Evolutionary conservation across 768 basidiomycete genomes (phyloP).

Genomic region (Pleurotus salmoneostramineus): DNA sequence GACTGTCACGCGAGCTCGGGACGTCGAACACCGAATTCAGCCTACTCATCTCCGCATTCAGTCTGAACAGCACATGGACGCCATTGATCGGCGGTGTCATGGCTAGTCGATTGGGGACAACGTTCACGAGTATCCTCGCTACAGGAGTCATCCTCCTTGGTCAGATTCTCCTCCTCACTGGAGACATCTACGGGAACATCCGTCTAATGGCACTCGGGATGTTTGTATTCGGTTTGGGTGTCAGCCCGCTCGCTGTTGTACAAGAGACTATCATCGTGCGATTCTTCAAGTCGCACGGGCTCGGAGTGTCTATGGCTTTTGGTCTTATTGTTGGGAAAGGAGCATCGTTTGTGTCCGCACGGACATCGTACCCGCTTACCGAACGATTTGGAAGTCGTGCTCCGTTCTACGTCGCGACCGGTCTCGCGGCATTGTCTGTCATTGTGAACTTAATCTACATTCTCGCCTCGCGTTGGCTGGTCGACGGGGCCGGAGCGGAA

Average conservation of each 20-base stretch:
- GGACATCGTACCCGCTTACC: slow-evolving; percentile 74
- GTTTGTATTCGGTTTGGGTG: slow-evolving; percentile 76
- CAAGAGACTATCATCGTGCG: slow-evolving; percentile 85
- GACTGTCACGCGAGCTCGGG: slow-evolving; percentile 63
- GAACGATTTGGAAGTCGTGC: slow-evolving; percentile 63
- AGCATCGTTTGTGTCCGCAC: slow-evolving; percentile 71
- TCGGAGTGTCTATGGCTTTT: slow-evolving; percentile 77
- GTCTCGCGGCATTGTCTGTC: slow-evolving; percentile 64
- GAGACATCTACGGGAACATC: slow-evolving; percentile 58
- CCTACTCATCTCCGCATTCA: slow-evolving; percentile 72
- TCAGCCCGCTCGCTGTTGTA: slow-evolving; percentile 77
- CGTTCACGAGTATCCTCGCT: slow-evolving; percentile 65
- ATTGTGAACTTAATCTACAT: slow-evolving; percentile 67
- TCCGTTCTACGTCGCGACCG: slow-evolving; percentile 69
- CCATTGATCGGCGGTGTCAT: slow-evolving; percentile 75
- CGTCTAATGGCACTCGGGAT: slow-evolving; percentile 71
- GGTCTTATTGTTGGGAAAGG: slow-evolving; percentile 81
- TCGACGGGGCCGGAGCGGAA: slow-evolving; percentile 55
- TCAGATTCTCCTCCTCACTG: slow-evolving; percentile 61
- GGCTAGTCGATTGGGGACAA: slow-evolving; percentile 68
- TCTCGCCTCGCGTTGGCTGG: slow-evolving; percentile 57
- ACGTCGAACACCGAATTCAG: slow-evolving; percentile 78
- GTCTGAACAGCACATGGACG: slow-evolving; percentile 69
- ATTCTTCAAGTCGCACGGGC: slow-evolving; percentile 72
- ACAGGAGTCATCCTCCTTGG: slow-evolving; percentile 65